Percentiles rank a stretch among this genome's conserved stretches.
These are phyloP conservation scores for Tulasnella sp. DNA, from an alignment of 768 basidiomycete genomes.

Conservation along the genomic window DNA sequence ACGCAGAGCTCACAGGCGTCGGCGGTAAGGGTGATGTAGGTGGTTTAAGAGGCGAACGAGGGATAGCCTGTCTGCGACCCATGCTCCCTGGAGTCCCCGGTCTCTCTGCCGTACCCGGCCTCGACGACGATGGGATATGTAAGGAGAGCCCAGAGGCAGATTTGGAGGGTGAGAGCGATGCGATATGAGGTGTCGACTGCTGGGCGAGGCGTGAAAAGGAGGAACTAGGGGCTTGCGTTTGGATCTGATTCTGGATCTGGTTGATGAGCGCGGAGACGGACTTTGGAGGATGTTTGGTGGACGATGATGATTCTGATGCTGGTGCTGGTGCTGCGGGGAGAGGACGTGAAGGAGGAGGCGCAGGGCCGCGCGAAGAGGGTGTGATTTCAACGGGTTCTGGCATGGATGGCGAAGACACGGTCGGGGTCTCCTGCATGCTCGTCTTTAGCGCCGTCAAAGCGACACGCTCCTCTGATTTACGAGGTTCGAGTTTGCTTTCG, in stretches of 20 bases:
- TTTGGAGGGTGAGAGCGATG: neutral
- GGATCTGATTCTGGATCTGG: neutral
- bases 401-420: too few species aligned
- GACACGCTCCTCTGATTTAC: too few species aligned
- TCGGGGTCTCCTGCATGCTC: too few species aligned
- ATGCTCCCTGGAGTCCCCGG: neutral
- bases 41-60: neutral
- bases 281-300: too few species aligned
- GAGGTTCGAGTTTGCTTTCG: too few species aligned
- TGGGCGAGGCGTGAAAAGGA: neutral
- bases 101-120: neutral
- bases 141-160: neutral
- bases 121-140: neutral
- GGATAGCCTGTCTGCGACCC: neutral
- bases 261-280: too few species aligned
- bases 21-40: slow-evolving; percentile 6
- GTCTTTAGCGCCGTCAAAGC: too few species aligned
- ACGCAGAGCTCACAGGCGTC: neutral
- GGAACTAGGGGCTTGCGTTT: neutral
- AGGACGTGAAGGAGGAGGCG: too few species aligned
- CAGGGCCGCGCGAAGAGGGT: too few species aligned
- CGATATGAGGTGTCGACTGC: neutral
- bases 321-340: too few species aligned
- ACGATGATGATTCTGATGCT: too few species aligned
- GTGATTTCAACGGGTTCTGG: too few species aligned